Evolutionary conservation across 1,284 basidiomycete genomes (phyloP), one percentile per base, ranked within the genome.

Genomic region (Melampsora allii-populina): DNA sequence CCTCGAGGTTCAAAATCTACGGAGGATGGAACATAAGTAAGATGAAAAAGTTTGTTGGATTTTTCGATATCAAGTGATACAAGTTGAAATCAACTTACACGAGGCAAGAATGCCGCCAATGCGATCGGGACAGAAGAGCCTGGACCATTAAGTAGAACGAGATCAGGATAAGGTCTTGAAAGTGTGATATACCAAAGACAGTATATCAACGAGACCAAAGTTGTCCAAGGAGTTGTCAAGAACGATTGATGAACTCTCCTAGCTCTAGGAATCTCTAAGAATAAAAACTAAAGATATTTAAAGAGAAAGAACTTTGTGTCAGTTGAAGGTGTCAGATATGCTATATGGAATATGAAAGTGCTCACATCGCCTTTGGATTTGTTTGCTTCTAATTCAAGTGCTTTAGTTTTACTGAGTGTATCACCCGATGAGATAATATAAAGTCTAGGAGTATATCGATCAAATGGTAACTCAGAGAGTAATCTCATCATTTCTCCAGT

Each of bases 101-200:
- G 86, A 76, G 90, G 88, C 31, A 92, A 77, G 79, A 89, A 90
- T 14, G 88, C 85, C 0, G 91, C 87, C 5, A 86, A 76, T 67
- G 89, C 91, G 19, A 98, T 85, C 2, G 90, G 85, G 42, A 95
- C 88, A 80, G 92, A 95, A 2, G 95, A 98, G 9, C 94, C 96
- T 0, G 96, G 96, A 5, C 96, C 96, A 81, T 98, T 98, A 58
- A 98, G 82, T 67, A 99, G 82, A 31, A 98, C 83, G 29, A 93
- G 84, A 76, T 97, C 92, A 14, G 88, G 87, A 79, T 88, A 88
- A 12, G 60, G 10, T 48, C n/a, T 76, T 0, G 61, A 56, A 50
- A 79, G 86, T 81, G 81, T 86, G 86, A 73, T 89, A 77, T 78
- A 61, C 72, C 75, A 77, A 3, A 80, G 31, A 66, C 80, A 80